phyloP scores from a whole-genome alignment of 1,284 basidiomycete species.

The Fomitopsis pinicola region DNA sequence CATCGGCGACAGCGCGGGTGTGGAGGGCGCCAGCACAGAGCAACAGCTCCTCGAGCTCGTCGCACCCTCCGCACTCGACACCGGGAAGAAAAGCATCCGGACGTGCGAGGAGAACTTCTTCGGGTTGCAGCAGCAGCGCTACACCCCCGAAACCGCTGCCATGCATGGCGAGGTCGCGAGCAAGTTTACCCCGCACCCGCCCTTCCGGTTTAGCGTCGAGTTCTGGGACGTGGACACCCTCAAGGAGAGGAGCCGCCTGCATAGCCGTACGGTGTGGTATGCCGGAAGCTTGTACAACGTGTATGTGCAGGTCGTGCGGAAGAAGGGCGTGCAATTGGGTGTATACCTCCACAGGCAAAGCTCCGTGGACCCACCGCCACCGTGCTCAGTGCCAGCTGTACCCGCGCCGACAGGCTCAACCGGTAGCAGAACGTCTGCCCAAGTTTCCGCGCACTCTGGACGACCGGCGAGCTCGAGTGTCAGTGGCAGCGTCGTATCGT shows the following conservation, averaged over 20 bases:
- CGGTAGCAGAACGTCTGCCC: not conserved
- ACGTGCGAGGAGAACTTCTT: constrained; percentile 58
- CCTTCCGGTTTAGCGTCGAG: constrained; percentile 82
- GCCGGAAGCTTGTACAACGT: constrained; percentile 80
- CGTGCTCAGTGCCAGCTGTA: constrained; percentile 28
- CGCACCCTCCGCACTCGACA: constrained; percentile 12
- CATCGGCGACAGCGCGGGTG: constrained; percentile 68
- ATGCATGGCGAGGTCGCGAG: constrained; percentile 33
- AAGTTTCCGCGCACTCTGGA: not conserved
- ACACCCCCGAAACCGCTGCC: constrained; percentile 26
- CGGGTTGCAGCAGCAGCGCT: constrained; percentile 50
- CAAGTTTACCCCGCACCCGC: constrained; percentile 64
- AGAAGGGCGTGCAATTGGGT: constrained; percentile 77
- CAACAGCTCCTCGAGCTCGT: constrained; percentile 40
- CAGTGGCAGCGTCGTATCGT: constrained; percentile 9
- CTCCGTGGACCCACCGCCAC: constrained; percentile 62
- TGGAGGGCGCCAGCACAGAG: constrained; percentile 50
- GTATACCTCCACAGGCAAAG: constrained; percentile 90
- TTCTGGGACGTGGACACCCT: constrained; percentile 86
- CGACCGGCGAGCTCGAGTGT: constrained; percentile 7
- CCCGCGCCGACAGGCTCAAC: constrained; percentile 5
- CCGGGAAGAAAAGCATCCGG: constrained; percentile 20
- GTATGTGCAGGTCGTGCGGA: constrained; percentile 81
- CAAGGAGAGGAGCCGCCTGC: constrained; percentile 78
- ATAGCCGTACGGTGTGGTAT: constrained; percentile 77